A percentile compares a stretch with the other conserved stretches of the same genome.
phyloP scores from a whole-genome alignment of 2,329 filamentous ascomycete species.

The Epichloe gansuensis region DNA sequence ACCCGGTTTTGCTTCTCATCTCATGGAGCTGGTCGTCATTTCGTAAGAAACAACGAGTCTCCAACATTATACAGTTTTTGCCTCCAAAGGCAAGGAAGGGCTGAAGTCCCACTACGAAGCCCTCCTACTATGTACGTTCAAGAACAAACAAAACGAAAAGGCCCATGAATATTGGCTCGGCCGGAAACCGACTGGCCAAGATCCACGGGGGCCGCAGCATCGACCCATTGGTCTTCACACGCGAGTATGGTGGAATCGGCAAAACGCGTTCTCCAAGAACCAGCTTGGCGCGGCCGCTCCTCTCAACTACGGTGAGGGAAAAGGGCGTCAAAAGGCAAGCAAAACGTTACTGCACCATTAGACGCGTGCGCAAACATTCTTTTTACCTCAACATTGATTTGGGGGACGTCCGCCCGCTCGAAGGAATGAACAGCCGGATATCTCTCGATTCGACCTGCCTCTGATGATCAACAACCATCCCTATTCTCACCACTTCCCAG shows the following conservation, averaged over 20 bases:
- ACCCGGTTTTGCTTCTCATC: conserved; percentile 4
- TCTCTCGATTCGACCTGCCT: conserved; percentile 15
- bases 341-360: conserved; percentile 6
- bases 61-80: conserved; percentile 10
- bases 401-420: conserved; percentile 13
- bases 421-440: conserved; percentile 25
- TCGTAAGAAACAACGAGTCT: conserved; percentile 12
- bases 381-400: conserved; percentile 16
- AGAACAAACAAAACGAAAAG: conserved; percentile 20
- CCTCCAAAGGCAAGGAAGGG: neutral
- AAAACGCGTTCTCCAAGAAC: conserved; percentile 23
- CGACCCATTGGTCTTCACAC: conserved; percentile 34
- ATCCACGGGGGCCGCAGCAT: conserved; percentile 37
- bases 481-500: neutral
- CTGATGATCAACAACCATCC: conserved; percentile 1
- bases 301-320: conserved; percentile 18
- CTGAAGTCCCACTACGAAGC: neutral
- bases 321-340: conserved; percentile 10
- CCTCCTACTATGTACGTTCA: conserved; percentile 12
- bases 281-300: conserved; percentile 28
- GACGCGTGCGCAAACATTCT: neutral
- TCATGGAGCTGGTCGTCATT: conserved; percentile 15
- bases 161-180: conserved; percentile 16
- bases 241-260: conserved; percentile 7
- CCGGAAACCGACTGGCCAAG: conserved; percentile 7